Evolutionary conservation across 352 stramenopile species (phyloP).

Genomic region (Pseudoperonospora humuli): DNA sequence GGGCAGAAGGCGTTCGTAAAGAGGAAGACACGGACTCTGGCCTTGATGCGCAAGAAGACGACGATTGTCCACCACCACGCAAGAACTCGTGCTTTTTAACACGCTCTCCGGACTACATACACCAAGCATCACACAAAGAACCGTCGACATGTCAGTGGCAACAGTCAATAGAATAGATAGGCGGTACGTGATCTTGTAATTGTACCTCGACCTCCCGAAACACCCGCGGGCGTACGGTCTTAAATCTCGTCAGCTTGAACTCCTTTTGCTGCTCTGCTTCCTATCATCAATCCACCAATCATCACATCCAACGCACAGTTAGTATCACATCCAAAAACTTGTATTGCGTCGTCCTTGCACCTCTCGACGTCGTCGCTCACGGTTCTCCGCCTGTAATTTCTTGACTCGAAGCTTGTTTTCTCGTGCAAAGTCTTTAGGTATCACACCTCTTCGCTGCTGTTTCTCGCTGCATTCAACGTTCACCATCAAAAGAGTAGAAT

Average conservation of each 20-base stretch:
- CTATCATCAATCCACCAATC: constrained; percentile 8
- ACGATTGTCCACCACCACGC: constrained; percentile 16
- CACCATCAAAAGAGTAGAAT: too few species aligned
- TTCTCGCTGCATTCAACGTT: too few species aligned
- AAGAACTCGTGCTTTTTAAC: constrained; percentile 29
- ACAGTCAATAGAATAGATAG: background rate
- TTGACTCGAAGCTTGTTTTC: constrained; percentile 61
- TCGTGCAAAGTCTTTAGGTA: constrained; percentile 51
- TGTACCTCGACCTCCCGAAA: constrained; percentile 29
- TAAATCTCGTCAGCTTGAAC: constrained; percentile 69
- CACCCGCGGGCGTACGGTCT: constrained; percentile 41
- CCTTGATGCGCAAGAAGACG: constrained; percentile 1
- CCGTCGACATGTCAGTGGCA: constrained; percentile 3
- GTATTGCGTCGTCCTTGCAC: constrained; percentile 8
- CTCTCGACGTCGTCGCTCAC: constrained; percentile 37
- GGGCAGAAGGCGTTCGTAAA: constrained; percentile 3
- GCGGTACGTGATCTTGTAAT: background rate
- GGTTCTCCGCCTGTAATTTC: constrained; percentile 50
- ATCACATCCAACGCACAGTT: constrained; percentile 1
- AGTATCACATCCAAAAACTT: background rate
- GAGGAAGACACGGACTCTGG: constrained; percentile 10
- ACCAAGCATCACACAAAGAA: too few species aligned
- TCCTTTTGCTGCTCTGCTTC: constrained; percentile 28
- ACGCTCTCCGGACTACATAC: constrained; percentile 5
- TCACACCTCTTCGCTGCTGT: constrained; percentile 41